A percentile compares a stretch with the other conserved stretches of the same genome.
Conservation (phyloP, 2,329 filamentous ascomycete genomes). For the Xylariaceae sp. region DNA sequence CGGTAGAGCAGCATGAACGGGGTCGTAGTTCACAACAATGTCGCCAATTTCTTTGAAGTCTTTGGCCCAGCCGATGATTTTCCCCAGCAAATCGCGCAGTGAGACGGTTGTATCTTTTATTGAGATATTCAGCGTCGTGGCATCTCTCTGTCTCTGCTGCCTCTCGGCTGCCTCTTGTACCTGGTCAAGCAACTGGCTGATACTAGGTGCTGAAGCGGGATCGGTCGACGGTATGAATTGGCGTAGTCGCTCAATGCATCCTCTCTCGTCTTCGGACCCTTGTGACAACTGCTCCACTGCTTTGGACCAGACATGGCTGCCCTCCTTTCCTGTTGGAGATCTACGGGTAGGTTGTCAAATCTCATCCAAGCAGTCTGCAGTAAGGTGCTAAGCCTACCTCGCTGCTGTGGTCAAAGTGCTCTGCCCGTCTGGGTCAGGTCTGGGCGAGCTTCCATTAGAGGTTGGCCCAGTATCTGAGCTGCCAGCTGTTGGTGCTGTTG, state of each 20-base stretch:
- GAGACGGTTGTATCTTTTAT: neutral
- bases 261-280: neutral
- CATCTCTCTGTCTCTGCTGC: neutral
- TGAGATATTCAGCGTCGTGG: neutral
- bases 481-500: too few species aligned
- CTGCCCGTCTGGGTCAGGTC: too few species aligned
- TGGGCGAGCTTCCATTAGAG: too few species aligned
- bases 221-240: neutral
- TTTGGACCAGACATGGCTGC: neutral
- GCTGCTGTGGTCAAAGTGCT: too few species aligned
- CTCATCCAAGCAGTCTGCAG: too few species aligned
- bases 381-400: too few species aligned
- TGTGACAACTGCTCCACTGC: neutral
- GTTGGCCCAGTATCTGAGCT: too few species aligned
- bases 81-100: neutral
- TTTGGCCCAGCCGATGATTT: constrained; percentile 1
- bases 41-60: constrained; percentile 4
- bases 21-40: constrained; percentile 2
- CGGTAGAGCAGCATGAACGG: constrained; percentile 3
- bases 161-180: neutral
- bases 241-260: neutral
- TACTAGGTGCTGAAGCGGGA: neutral
- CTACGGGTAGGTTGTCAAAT: neutral
- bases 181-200: neutral
- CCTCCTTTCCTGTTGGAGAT: neutral